A percentile compares a stretch with the other conserved stretches of the same genome.
These are phyloP conservation scores for Beauveria asiatica DNA, from an alignment of 2,329 filamentous ascomycete species.

Conservation along the genomic window DNA sequence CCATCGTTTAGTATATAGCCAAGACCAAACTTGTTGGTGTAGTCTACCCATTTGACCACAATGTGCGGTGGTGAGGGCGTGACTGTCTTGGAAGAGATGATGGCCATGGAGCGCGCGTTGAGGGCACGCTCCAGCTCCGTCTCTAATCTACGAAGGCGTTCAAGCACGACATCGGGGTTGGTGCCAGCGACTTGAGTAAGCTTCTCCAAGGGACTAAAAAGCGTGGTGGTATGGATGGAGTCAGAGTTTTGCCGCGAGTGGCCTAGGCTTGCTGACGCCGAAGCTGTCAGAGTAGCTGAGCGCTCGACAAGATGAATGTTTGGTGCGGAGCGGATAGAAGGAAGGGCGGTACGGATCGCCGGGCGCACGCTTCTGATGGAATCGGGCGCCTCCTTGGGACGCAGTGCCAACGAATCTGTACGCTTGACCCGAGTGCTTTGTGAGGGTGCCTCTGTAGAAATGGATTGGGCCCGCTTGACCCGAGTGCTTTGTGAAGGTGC, in stretches of 20 bases:
- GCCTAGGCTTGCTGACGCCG: slow-evolving; percentile 17
- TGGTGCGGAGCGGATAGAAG: slow-evolving; percentile 19
- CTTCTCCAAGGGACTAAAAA: slow-evolving; percentile 49
- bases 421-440: slow-evolving; percentile 6
- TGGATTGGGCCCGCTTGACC: background rate
- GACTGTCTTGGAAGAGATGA: slow-evolving; percentile 46
- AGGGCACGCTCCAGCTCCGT: slow-evolving; percentile 53
- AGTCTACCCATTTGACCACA: slow-evolving; percentile 78
- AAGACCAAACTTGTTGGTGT: slow-evolving; percentile 77
- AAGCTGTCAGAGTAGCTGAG: slow-evolving; percentile 20
- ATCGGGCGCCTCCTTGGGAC: slow-evolving; percentile 6
- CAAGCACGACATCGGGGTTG: slow-evolving; percentile 48
- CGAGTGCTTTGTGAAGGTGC: no score
- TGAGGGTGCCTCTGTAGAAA: no score
- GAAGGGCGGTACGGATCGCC: slow-evolving; percentile 4
- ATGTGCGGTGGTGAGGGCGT: slow-evolving; percentile 51
- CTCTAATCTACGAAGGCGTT: slow-evolving; percentile 48
- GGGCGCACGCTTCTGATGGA: slow-evolving; percentile 8
- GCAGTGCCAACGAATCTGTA: slow-evolving; percentile 9
- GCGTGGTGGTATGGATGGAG: slow-evolving; percentile 32
- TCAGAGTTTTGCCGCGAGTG: slow-evolving; percentile 22
- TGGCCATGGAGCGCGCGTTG: slow-evolving; percentile 54
- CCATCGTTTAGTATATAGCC: slow-evolving; percentile 79
- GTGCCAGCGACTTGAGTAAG: slow-evolving; percentile 43
- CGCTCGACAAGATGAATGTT: slow-evolving; percentile 23